Base-by-base conservation (phyloP, 768 basidiomycete species). In the Lactifluus volemus region DNA sequence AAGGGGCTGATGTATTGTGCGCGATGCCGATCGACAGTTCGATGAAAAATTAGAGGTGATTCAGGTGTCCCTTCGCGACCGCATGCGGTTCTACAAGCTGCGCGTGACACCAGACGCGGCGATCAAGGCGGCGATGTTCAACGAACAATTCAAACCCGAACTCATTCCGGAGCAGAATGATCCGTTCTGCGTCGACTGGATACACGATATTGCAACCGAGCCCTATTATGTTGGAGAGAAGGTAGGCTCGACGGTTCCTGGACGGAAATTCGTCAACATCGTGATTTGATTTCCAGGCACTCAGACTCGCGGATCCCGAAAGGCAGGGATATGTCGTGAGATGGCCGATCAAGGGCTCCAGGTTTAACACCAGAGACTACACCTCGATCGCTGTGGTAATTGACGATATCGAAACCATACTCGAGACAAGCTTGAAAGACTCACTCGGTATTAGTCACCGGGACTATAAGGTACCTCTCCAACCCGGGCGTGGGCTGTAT, bases 1-100 rank as follows among this genome's bases (percentile, higher is more conserved):
- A 10, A 48, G 11, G n/a, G 32, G 45, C 29, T 62, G 45, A 49
- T 14, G 44, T 45, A 48, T 5, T 1, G 12, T 54, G 51, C 21
- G 41, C 36, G 34, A 45, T 36, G 38, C 9, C 25, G 25, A 17
- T 30, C 19, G 34, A 34, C 55, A 91, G 89, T 88, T 92, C 60
- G 84, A 89, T 61, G 78, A 80, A 25, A 92, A 92, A 68, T 79
- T 96, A 30, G 78, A 84, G 3, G 82, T 83, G 4, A 84, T 91
- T 19, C 80, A 81, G 1, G 73, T 82, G 44, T 89, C 89, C 3
- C 77, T 92, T 45, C 83, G 88, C 29, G 89, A 91, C 56, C 77
- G 89, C 55, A 91, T 92, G 89, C 80, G 84, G 34, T 92, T 92
- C 70, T 92, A 92, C 73, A 91, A 91, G 71, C 76, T 91, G 58